A percentile compares a stretch with the other conserved stretches of the same genome.
Conservation (phyloP, 1,139 yeast species). For the Scheffersomyces stambukii region DNA sequence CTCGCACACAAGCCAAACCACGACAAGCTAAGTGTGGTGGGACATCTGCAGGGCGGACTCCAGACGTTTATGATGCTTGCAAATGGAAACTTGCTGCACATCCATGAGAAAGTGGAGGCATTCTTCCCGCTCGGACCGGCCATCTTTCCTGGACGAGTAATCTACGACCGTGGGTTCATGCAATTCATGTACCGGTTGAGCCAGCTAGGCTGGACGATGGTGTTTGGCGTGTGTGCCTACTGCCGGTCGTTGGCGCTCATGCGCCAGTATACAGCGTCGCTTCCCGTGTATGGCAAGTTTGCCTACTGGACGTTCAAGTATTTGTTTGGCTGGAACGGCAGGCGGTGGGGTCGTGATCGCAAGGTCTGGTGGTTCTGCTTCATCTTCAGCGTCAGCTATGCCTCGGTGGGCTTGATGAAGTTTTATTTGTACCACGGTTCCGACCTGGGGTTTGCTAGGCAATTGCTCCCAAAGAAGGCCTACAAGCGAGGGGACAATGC, state of each 20-base stretch:
- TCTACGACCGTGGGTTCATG: conserved; percentile 55
- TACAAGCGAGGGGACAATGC: conserved; percentile 27
- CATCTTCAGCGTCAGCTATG: conserved; percentile 80
- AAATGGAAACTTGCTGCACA: conserved; percentile 24
- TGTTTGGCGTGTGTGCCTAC: conserved; percentile 62
- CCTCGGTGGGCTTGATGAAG: conserved; percentile 74
- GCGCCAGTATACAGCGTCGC: conserved; percentile 42
- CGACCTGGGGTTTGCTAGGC: conserved; percentile 38
- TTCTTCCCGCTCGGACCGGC: conserved; percentile 89
- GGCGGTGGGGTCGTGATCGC: conserved; percentile 61
- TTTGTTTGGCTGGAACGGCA: conserved; percentile 81
- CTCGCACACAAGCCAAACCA: conserved; percentile 37
- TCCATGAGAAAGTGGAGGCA: conserved; percentile 51
- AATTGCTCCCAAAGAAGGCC: conserved; percentile 30
- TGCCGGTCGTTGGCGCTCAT: conserved; percentile 54
- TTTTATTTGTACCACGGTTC: conserved; percentile 75
- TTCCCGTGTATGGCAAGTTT: conserved; percentile 50
- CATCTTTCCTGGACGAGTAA: conserved; percentile 73
- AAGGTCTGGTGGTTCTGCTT: conserved; percentile 68
- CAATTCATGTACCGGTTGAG: conserved; percentile 49
- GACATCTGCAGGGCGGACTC: conserved; percentile 93
- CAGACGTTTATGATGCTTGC: conserved; percentile 64
- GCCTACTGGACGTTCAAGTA: conserved; percentile 81
- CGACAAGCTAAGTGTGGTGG: conserved; percentile 56
- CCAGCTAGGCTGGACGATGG: conserved; percentile 30